Evolutionary conservation across 2,329 filamentous ascomycete species (phyloP), one percentile per base, ranked within the genome.

Genomic region (Ceratocystis huliohia): DNA sequence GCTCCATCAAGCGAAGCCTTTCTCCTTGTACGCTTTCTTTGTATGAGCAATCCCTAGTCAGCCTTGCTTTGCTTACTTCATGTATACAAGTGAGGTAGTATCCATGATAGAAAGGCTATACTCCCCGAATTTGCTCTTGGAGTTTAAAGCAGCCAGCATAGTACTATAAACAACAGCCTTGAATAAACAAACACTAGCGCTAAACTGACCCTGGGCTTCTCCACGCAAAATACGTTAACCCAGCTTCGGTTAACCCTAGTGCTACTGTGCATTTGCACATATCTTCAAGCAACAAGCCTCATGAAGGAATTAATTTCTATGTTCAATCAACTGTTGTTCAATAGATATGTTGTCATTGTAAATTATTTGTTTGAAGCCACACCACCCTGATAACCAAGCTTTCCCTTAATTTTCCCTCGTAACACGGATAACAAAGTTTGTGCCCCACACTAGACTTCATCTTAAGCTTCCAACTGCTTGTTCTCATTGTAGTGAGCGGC

Each of bases 361-460:
- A 15, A 25, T 15, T 41, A 15, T 37, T 59, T 33, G 28, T 6
- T 59, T 33, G 33, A 33, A 20, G 30, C 56, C 56, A 20, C 56
- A n/a, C 30, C 56, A 59, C 10, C 3, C 20, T 37, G 17, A 37
- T 30, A 59, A 30, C 56, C 17, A 33, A 59, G 13, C 56, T 10
- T 59, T 33, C 15, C 20, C 25, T 41, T 33, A 37, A 59, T 59
- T 59, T 37, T 59, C 25, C 53, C 28, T n/a, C n/a, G 56, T 59
- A 28, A 22, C 56, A 59, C 56, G 37, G 28, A 59, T 30, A 59
- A 37, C 6, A 59, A 59, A 59, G 30, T 33, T 41, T n/a, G 25
- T n/a, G 25, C 56, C 56, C 56, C 56, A 59, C 56, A 59, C 56
- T 59, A 30, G 30, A 33, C 56, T 30, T 59, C 56, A 59, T n/a